Evolutionary conservation across 768 basidiomycete species (phyloP), one percentile per base, ranked within the genome.

Genomic region (Mrakia blollopis): DNA sequence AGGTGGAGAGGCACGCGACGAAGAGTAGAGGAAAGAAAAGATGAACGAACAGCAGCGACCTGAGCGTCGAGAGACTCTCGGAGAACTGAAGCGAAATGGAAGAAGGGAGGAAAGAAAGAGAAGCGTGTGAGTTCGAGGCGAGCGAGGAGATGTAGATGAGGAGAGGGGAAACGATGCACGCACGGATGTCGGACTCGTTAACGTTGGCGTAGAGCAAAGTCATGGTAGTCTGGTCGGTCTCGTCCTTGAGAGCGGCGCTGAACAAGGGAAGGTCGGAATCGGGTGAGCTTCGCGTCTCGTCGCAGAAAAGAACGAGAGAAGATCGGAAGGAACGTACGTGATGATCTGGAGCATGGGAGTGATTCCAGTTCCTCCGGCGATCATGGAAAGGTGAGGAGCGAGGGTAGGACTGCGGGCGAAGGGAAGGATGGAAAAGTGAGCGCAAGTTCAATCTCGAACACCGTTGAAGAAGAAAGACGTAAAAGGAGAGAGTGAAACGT

Each of bases 331-430:
- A 21, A 68, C 65, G 35, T 9, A 68, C 30, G 54, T 71, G 44
- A 77, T 74, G 65, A 78, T 60, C 68, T 78, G 77, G 81, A 97
- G 90, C 96, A 98, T 98, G 81, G 97, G 97, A 0, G 97, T 96
- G 84, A 99, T 96, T 75, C 97, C 97, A 3, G 97, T 98, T 52
- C 97, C 97, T 68, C 97, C 97, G 23, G 95, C 94, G 81, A 99
- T 97, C 95, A 99, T 95, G 82, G 93, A 91, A 76, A 99, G 85
- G 81, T 91, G 89, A 80, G 86, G 86, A n/a, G 91, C 88, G 63
- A 94, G 86, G 71, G 87, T 86, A 79, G 80, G 57, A 10, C 57
- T 57, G 57, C 2, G 14, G 28, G 25, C 1, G 57, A 25, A 8
- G 57, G 57, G 57, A 28, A 57, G 57, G 57, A 11, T n/a, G 57